Evolutionary conservation across 139 green algal genomes (phyloP), one percentile per base, ranked within the genome.

Genomic region (Chlamydomonas incerta): DNA sequence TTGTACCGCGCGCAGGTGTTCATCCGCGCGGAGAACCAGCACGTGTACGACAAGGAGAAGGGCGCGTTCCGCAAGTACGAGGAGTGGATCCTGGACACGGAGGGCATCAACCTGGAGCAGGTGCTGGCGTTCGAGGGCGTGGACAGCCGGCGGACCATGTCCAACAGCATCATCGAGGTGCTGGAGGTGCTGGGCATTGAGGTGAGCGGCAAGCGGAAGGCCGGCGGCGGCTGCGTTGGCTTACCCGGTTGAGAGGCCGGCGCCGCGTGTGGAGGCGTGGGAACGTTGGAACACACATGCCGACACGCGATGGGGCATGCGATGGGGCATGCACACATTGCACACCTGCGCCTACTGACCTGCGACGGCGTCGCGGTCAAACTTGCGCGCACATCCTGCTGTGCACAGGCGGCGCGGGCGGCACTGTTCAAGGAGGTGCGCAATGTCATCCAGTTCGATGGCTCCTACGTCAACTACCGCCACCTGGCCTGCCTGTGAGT

Each of bases 361-460:
- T n/a, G n/a, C n/a, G n/a, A n/a, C n/a, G n/a, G n/a, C n/a, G n/a
- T n/a, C n/a, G n/a, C n/a, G n/a, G n/a, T n/a, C n/a, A n/a, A n/a
- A n/a, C n/a, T n/a, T n/a, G n/a, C n/a, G n/a, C n/a, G n/a, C 24
- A 65, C 58, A 65, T 65, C 21, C 58, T 34, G 3, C 72, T 5
- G 29, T 52, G 31, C 60, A 14, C 63, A 81, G 62, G 72, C 82
- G 8, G 82, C 82, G 29, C 71, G 72, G 1, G 62, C 58, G 23
- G 82, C 82, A 41, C 72, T 87, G 71, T 46, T 75, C 31, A 87
- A 83, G 46, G 98, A 99, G 91, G 88, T 99, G 33, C 90, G 97
- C 18, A 94, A 92, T 80, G 98, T 99, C n/a, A 99, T 99, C 77
- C 96, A 98, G 87, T 99, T 99, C 90, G 98, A 99, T 88, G 98